Evolutionary conservation across 441 rosid species (phyloP), one percentile per base, ranked within the genome.

Genomic region (Melastoma candidum): DNA sequence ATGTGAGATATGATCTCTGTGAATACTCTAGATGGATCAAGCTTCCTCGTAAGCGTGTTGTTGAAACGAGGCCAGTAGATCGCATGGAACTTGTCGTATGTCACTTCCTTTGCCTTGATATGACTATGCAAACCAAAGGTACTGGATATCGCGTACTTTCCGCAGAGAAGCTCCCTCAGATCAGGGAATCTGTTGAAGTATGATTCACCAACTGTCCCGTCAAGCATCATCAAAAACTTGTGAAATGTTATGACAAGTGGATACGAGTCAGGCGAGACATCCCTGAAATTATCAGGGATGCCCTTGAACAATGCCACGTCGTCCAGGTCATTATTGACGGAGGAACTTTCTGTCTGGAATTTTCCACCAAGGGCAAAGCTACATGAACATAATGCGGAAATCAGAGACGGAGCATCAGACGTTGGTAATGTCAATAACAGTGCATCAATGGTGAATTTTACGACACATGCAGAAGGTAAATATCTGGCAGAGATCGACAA

Each of bases 221-320:
- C 82, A 43, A 83, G 80, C 84, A 80, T 83, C 75, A 69, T 72
- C 66, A 83, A 54, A 51, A 82, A 76, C 64, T 75, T 82, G 3
- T 46, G 54, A 29, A 76, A 80, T 39, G 82, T 75, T 26, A 76
- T 71, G 17, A 76, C 66, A 43, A 83, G 77, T 3, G 84, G 90
- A 59, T 60, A 76, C 10, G 62, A 52, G 3, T 54, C 43, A 0
- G 65, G 44, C 41, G 71, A 59, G 51, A 76, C 53, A 49, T 60
- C 74, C n/a, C 47, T 36, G 47, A 80, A 73, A 1, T 81, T 74
- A 68, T 83, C 71, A 0, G 77, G 84, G 12, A 74, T 69, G 46
- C 67, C 78, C 54, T 68, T 63, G 65, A 76, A 80, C 22, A 64
- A 63, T 26, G 64, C 66, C 0, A 49, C 52, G 47, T 46, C 68